Conservation (phyloP, 371 early-diverging fungal genomes). For the Circinella minor region DNA sequence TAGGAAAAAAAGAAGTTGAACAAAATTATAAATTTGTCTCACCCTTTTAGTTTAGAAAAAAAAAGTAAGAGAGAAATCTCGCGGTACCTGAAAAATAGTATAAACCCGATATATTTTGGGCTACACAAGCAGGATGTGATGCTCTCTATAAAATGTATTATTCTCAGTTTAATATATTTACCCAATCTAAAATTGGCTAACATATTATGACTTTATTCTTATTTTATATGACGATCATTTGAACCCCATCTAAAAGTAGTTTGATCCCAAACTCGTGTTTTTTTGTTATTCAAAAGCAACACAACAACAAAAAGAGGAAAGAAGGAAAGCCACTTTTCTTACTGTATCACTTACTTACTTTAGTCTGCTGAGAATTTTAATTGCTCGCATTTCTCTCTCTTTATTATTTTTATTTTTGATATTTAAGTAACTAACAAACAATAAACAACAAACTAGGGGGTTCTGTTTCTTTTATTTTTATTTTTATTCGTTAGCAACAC, state of each 20-base stretch:
- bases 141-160: neutral
- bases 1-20: neutral
- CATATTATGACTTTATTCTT: neutral
- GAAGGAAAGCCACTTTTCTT: no score
- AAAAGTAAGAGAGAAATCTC: neutral
- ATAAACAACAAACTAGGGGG: neutral
- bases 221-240: neutral
- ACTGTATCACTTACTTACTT: no score
- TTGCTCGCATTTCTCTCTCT: no score
- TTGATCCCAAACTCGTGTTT: no score
- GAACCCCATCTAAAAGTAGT: neutral
- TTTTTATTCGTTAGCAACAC: neutral
- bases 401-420: no score
- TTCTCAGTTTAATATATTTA: neutral
- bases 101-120: neutral
- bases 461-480: neutral
- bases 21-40: conserved; percentile 1
- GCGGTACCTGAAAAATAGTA: conserved; percentile 6
- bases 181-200: neutral
- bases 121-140: neutral
- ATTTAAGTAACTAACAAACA: no score
- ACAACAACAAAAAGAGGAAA: no score
- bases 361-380: no score
- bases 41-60: neutral
- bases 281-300: no score